Evolutionary conservation across 2,329 filamentous ascomycete species (phyloP), one percentile per base, ranked within the genome.

Genomic region (Beauveria medogensis): DNA sequence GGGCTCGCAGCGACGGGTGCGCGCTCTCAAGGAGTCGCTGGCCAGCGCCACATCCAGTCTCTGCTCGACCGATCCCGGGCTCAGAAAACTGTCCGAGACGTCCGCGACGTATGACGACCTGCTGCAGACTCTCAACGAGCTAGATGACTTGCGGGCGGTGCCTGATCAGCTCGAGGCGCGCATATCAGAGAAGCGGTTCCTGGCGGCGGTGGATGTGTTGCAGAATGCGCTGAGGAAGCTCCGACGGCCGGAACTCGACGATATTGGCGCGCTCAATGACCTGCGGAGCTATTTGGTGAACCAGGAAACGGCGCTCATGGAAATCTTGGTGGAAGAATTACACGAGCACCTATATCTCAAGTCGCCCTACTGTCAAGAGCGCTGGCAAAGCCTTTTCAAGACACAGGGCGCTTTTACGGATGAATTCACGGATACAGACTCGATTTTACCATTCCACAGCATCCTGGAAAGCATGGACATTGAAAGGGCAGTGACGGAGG

Each of bases 311-410:
- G 85, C 91, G 0, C 77, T 99, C 64, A 93, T 93, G 69, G 94
- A 99, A 70, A 97, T 97, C 58, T 73, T 99, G 60, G 87, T 97
- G n/a, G 94, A 99, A 72, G 94, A 99, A 73, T 80, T 99, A 40
- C 94, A 99, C 71, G 94, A 96, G 71, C 94, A 99, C 74, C 81
- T 99, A 4, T 99, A 99, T 71, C 84, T 99, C 44, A 97, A 97
- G 72, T 97, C 93, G 3, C 94, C 93, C 0, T 99, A 99, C 71
- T 97, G 93, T 70, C 92, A 96, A 71, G 91, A 96, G 71, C 82
- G 94, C 66, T 99, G 94, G 94, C 95, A 96, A 73, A 84, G 83
- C 62, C 84, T 96, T 63, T 82, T 87, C 43, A 88, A 88, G 67
- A 83, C 82, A 43, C 87, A 90, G 65, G 80, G 83, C 53, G 76